Percentiles rank a stretch among this genome's conserved stretches.
Conservation (phyloP, 108 stramenopile species). For the Aureococcus anophagefferens region DNA sequence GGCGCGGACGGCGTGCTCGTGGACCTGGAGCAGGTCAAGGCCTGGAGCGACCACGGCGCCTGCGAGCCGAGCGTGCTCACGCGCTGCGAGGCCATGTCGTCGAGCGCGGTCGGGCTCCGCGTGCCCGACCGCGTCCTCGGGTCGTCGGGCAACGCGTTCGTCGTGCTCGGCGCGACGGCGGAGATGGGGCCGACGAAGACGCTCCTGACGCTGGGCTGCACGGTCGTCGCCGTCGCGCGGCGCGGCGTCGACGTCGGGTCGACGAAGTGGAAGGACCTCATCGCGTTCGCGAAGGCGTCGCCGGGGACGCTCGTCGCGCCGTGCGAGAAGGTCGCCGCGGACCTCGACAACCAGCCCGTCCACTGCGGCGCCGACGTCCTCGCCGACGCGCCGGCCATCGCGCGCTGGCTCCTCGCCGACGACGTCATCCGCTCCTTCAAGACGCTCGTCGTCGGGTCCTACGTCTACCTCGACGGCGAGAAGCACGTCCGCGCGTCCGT, state of each 20-base stretch:
- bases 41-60: too few relatives aligned
- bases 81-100: too few relatives aligned
- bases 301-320: constrained; percentile 10
- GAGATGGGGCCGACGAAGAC: constrained; percentile 40
- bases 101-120: too few relatives aligned
- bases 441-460: constrained; percentile 38
- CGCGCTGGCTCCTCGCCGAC: constrained; percentile 41
- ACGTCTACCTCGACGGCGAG: constrained; percentile 42
- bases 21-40: too few relatives aligned
- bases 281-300: background rate
- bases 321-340: too few relatives aligned
- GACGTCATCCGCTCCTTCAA: constrained; percentile 1
- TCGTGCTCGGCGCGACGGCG: constrained; percentile 44
- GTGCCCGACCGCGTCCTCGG: too few relatives aligned
- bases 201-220: constrained; percentile 29
- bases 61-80: too few relatives aligned
- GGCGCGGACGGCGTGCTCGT: too few relatives aligned
- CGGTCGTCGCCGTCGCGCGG: constrained; percentile 36
- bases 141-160: too few relatives aligned
- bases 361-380: constrained; percentile 39
- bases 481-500: constrained; percentile 31
- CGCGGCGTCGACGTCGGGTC: too few relatives aligned
- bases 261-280: constrained; percentile 21
- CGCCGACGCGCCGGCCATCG: constrained; percentile 35
- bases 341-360: too few relatives aligned